Evolutionary conservation across 345 rosid genomes (phyloP), one percentile per base, ranked within the genome.

Genomic region (Erucastrum elatum): DNA sequence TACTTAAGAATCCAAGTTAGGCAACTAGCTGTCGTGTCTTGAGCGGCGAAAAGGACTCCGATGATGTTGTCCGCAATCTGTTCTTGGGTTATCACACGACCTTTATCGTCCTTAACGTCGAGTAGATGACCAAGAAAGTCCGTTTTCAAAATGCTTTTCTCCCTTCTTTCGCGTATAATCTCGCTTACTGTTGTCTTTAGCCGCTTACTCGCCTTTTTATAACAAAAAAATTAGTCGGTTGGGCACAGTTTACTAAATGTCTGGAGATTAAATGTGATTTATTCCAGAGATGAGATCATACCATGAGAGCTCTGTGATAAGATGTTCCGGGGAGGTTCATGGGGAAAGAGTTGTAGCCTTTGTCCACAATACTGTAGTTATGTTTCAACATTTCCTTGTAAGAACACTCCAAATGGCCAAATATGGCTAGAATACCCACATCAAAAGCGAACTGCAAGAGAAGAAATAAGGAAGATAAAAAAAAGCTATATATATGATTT

Each of bases 31-130:
- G 97, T 94, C 8, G 98, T 94, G 87, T 91, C 97, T 83, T 88
- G 96, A 6, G 97, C 97, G 0, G 98, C 98, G 73, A 91, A 94
- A 30, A 94, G 85, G n/a, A 89, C 97, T 70, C 98, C 98, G 21
- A 91, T 85, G 33, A 90, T 84, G 80, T 94, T 94, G 74, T 94
- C 97, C n/a, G 93, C 84, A 64, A 91, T 85, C 77, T 87, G 86
- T 34, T 84, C 82, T 61, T 88, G 87, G 1, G 78, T 85, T 51
- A 90, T 74, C 27, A 16, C 21, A 81, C 53, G 56, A 11, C 89
- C 93, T 16, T 80, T 74, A 33, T 64, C 87, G 69, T 85, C 88
- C 70, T 78, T 85, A 75, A 72, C 88, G 73, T 78, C 81, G 70
- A 89, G 77, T 53, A 94, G 68, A 80, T 83, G 82, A 15, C 88